These are phyloP conservation scores for Solanum lycopersicoides DNA, from an alignment of 257 asterid genomes.

Conservation along the genomic window DNA sequence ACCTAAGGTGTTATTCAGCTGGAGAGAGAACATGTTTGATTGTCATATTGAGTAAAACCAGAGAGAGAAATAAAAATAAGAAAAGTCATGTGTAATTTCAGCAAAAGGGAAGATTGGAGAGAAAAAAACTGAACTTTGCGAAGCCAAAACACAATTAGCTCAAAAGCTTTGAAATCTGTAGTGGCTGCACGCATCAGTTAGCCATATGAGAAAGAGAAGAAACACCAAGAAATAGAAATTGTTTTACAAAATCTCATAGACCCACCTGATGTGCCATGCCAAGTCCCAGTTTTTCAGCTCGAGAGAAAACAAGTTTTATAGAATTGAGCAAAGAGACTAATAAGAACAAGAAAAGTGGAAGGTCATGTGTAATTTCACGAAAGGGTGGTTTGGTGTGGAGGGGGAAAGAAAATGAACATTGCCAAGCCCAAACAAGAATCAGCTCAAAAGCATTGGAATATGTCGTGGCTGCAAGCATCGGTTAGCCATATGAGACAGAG, in stretches of 20 bases:
- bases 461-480: too few relatives aligned
- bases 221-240: not conserved
- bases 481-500: too few relatives aligned
- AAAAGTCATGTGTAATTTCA: not conserved
- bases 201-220: not conserved
- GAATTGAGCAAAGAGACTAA: not conserved
- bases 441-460: too few relatives aligned
- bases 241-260: not conserved
- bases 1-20: not conserved
- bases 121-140: not conserved
- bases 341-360: not conserved
- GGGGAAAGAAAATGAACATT: too few relatives aligned
- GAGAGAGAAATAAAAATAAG: not conserved
- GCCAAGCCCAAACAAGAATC: too few relatives aligned
- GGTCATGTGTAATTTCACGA: not conserved
- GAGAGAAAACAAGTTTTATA: not conserved
- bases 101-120: not conserved
- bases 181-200: not conserved
- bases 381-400: not conserved
- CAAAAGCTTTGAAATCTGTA: not conserved
- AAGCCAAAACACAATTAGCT: not conserved
- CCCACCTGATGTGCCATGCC: not conserved
- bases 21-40: not conserved
- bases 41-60: too few relatives aligned
- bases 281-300: not conserved